Conservation (phyloP, 2,329 filamentous ascomycete genomes). For the Cladophialophora bantiana region DNA sequence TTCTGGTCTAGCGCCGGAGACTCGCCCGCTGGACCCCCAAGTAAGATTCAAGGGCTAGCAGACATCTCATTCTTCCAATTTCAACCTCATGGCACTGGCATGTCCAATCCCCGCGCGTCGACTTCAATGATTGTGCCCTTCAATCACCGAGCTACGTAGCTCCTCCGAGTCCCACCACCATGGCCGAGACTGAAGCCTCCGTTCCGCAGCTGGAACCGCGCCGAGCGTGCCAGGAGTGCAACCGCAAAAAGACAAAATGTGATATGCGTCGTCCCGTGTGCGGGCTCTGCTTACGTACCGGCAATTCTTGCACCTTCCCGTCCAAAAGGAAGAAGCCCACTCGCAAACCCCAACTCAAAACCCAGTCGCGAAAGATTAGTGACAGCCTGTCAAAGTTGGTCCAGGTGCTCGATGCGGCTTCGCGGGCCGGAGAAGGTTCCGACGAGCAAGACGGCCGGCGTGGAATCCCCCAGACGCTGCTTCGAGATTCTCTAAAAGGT, state of each 20-base stretch:
- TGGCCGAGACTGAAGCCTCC: slow-evolving; percentile 18
- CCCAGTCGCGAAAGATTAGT: slow-evolving; percentile 29
- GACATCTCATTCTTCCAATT: slow-evolving; percentile 7
- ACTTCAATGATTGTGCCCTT: slow-evolving; percentile 14
- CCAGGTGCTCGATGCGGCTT: slow-evolving; percentile 30
- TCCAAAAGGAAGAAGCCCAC: slow-evolving; percentile 30
- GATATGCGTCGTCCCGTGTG: slow-evolving; percentile 33
- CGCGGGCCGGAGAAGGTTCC: slow-evolving; percentile 16
- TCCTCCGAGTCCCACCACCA: slow-evolving; percentile 3
- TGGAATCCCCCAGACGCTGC: slow-evolving; percentile 21
- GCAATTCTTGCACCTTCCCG: slow-evolving; percentile 32
- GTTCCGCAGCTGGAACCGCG: slow-evolving; percentile 23
- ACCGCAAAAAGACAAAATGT: slow-evolving; percentile 36
- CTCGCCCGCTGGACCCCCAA: not conserved
- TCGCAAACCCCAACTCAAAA: slow-evolving; percentile 31
- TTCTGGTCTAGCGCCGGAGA: slow-evolving; percentile 2
- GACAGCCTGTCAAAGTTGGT: slow-evolving; percentile 29
- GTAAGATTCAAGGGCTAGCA: slow-evolving; percentile 6
- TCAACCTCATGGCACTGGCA: slow-evolving; percentile 1
- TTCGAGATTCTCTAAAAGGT: slow-evolving; percentile 28
- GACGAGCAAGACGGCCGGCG: slow-evolving; percentile 16
- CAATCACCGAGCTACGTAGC: slow-evolving; percentile 5
- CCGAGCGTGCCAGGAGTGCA: slow-evolving; percentile 32
- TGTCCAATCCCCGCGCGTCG: not conserved
- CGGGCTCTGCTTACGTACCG: slow-evolving; percentile 33